Evolutionary conservation across 2,329 filamentous ascomycete species (phyloP).

Genomic region (Plenodomus biglobosus): DNA sequence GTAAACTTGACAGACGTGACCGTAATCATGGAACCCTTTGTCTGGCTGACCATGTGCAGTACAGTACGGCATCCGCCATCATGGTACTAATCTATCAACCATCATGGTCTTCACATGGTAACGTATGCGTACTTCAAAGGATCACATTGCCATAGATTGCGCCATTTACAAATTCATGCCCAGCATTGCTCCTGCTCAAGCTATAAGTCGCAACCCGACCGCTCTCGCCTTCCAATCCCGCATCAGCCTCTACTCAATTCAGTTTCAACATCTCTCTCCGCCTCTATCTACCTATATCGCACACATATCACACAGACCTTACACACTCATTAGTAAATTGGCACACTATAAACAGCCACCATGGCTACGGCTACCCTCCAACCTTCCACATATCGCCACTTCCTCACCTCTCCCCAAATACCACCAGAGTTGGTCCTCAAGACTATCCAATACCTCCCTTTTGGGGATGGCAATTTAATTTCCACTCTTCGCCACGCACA

Average conservation of each 20-base stretch:
- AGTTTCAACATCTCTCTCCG: neutral
- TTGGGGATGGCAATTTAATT: slow-evolving; percentile 24
- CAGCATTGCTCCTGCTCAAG: slow-evolving; percentile 2
- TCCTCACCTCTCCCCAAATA: slow-evolving; percentile 20
- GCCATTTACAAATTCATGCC: neutral
- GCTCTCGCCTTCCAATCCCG: neutral
- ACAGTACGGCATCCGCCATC: slow-evolving; percentile 19
- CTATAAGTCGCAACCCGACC: neutral
- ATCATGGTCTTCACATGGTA: slow-evolving; percentile 32
- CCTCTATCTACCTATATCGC: neutral
- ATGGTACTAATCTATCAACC: slow-evolving; percentile 26
- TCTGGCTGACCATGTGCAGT: neutral
- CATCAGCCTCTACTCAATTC: neutral
- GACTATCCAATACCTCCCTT: slow-evolving; percentile 29
- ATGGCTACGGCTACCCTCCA: slow-evolving; percentile 2
- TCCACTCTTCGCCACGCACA: slow-evolving; percentile 20
- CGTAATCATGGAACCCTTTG: neutral
- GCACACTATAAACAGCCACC: slow-evolving; percentile 7
- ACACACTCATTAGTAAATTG: neutral
- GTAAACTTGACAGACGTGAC: neutral
- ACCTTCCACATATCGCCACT: slow-evolving; percentile 1
- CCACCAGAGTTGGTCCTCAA: slow-evolving; percentile 34
- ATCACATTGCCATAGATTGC: neutral
- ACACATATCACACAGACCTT: neutral
- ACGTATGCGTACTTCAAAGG: slow-evolving; percentile 3